phyloP scores from a whole-genome alignment of 2,329 filamentous ascomycete species.

The Neonectria ditissima region DNA sequence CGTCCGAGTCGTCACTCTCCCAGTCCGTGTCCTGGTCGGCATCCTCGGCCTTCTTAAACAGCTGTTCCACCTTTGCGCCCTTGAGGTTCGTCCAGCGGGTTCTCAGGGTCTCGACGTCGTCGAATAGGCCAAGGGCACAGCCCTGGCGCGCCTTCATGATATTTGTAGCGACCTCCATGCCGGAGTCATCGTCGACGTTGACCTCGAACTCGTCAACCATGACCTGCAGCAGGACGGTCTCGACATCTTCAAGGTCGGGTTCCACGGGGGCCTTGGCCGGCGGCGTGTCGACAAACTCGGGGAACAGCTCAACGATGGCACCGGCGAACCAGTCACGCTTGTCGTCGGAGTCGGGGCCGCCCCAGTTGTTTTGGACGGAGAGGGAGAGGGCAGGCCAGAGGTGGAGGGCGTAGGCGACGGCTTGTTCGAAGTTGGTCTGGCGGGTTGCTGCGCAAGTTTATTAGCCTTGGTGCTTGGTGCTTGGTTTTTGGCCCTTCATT shows the following conservation, averaged over 20 bases:
- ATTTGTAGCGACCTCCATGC: conserved; percentile 76
- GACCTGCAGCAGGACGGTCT: conserved; percentile 86
- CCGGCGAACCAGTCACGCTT: conserved; percentile 98
- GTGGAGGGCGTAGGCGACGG: conserved; percentile 85
- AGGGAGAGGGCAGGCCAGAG: conserved; percentile 90
- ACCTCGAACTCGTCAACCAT: conserved; percentile 98
- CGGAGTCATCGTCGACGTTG: conserved; percentile 89
- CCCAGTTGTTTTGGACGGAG: conserved; percentile 89
- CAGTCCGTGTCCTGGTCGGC: conserved; percentile 70
- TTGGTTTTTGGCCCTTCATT: not conserved
- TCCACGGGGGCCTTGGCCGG: conserved; percentile 54
- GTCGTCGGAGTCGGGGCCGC: conserved; percentile 82
- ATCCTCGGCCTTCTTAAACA: conserved; percentile 67
- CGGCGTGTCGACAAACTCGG: conserved; percentile 66
- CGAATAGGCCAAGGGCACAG: conserved; percentile 73
- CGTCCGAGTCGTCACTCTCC: conserved; percentile 68
- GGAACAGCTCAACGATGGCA: conserved; percentile 84
- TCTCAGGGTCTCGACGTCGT: conserved; percentile 73
- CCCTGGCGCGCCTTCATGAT: conserved; percentile 77
- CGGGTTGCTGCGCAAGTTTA: conserved; percentile 59
- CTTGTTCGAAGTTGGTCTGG: conserved; percentile 82
- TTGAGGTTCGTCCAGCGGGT: conserved; percentile 71
- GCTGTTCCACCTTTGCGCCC: conserved; percentile 66
- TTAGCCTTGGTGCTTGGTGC: not conserved
- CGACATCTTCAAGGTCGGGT: conserved; percentile 81